A percentile compares a stretch with the other conserved stretches of the same genome.
Evolutionary conservation across 1,139 yeast species (phyloP).

Genomic region (Hanseniaspora gamundiae): DNA sequence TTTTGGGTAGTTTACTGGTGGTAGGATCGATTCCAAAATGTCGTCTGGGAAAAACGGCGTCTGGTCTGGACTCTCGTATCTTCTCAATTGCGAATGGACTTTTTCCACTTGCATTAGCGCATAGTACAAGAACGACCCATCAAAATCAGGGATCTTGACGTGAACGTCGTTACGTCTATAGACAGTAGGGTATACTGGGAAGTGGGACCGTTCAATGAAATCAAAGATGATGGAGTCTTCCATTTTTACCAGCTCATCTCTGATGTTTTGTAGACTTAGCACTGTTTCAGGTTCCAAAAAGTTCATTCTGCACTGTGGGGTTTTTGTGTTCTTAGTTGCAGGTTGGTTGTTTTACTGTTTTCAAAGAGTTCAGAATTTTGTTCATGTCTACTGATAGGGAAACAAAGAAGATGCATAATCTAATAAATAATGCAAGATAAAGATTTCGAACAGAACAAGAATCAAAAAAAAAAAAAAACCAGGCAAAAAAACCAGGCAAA

Average conservation of each 20-base stretch:
- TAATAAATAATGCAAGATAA: no score
- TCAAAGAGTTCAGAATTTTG: no score
- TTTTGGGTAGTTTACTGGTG: constrained; percentile 67
- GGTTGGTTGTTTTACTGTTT: no score
- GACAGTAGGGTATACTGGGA: constrained; percentile 62
- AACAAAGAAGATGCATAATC: no score
- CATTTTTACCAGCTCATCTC: constrained; percentile 80
- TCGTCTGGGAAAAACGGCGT: constrained; percentile 75
- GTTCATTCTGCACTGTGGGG: constrained; percentile 43
- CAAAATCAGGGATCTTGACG: constrained; percentile 43
- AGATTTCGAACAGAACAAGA: no score
- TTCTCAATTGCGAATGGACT: constrained; percentile 71
- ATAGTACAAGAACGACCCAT: constrained; percentile 85
- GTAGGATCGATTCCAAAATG: constrained; percentile 58
- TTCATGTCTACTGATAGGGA: no score
- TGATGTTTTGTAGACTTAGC: constrained; percentile 65
- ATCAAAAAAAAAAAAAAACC: no score
- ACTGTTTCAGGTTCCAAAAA: constrained; percentile 77
- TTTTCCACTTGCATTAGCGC: constrained; percentile 62
- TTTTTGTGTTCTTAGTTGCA: no score
- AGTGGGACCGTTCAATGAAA: constrained; percentile 86
- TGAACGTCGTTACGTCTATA: constrained; percentile 46
- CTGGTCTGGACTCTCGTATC: constrained; percentile 94
- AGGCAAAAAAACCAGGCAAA: no score
- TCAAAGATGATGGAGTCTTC: constrained; percentile 92